These are phyloP conservation scores for Cryptomeria japonica DNA, from an alignment of 75 land plant genomes.

Conservation along the genomic window DNA sequence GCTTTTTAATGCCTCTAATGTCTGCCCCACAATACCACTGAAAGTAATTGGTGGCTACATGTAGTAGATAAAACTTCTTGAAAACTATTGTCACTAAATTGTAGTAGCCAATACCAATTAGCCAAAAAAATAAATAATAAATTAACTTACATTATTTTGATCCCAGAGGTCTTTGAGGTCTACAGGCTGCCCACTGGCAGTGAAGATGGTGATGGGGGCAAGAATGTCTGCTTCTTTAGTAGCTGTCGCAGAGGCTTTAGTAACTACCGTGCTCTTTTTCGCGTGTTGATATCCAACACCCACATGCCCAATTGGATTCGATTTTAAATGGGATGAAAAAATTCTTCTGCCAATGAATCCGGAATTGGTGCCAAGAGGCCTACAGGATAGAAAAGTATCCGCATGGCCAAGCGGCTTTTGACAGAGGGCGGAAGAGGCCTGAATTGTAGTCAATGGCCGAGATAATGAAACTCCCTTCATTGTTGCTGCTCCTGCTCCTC, in stretches of 20 bases:
- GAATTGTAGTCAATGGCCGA: background rate
- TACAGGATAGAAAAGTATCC: background rate
- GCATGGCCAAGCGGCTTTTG: background rate
- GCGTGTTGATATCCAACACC: background rate
- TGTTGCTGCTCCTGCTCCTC: background rate
- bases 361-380: background rate
- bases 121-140: background rate
- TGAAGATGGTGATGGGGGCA: slow-evolving; percentile 41
- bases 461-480: background rate
- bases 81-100: background rate
- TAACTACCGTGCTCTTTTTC: background rate
- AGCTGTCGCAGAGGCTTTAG: background rate
- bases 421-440: background rate
- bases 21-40: background rate
- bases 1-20: background rate
- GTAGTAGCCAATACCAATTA: background rate
- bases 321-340: too few relatives aligned
- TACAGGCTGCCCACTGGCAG: slow-evolving; percentile 63
- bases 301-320: background rate
- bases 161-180: slow-evolving; percentile 76
- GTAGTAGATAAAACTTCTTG: background rate
- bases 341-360: background rate
- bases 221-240: slow-evolving; percentile 23
- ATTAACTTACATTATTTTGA: slow-evolving; percentile 50
- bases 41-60: background rate